These are phyloP conservation scores for Crucihimalaya himalaica DNA, from an alignment of 345 rosid genomes.

Conservation along the genomic window DNA sequence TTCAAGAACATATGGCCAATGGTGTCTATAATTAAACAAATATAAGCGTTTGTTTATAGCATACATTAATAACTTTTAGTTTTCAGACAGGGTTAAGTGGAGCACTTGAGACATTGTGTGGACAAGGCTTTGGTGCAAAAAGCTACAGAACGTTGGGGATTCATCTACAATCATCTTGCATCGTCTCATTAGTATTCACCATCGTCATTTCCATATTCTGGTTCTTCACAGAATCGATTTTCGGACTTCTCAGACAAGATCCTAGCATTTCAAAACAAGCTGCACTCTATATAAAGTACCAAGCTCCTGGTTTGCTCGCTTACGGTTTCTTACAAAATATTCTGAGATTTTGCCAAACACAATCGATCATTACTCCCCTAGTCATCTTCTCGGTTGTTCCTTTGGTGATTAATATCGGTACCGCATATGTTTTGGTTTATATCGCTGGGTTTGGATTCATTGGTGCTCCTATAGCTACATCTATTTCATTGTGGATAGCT, in stretches of 20 bases:
- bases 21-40: neutral
- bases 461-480: slow-evolving; percentile 75
- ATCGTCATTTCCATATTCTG: slow-evolving; percentile 58
- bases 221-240: slow-evolving; percentile 57
- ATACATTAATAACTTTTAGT: neutral
- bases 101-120: slow-evolving; percentile 84
- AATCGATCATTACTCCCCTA: slow-evolving; percentile 53
- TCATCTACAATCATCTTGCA: slow-evolving; percentile 75
- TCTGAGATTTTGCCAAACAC: slow-evolving; percentile 79
- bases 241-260: slow-evolving; percentile 61
- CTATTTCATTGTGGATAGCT: slow-evolving; percentile 67
- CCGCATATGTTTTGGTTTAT: slow-evolving; percentile 49
- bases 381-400: slow-evolving; percentile 54
- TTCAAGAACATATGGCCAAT: neutral
- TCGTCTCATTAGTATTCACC: slow-evolving; percentile 53
- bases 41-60: neutral
- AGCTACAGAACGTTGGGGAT: slow-evolving; percentile 63
- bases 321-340: slow-evolving; percentile 66
- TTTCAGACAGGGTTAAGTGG: slow-evolving; percentile 72
- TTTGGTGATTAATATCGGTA: slow-evolving; percentile 49
- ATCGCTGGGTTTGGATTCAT: slow-evolving; percentile 51
- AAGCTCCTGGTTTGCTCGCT: slow-evolving; percentile 69
- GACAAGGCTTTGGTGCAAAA: slow-evolving; percentile 84
- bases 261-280: slow-evolving; percentile 54
- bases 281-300: slow-evolving; percentile 58